A percentile compares a stretch with the other conserved stretches of the same genome.
These are phyloP conservation scores for Margaritispora aquatica DNA, from an alignment of 495 filamentous ascomycete genomes.

Conservation along the genomic window DNA sequence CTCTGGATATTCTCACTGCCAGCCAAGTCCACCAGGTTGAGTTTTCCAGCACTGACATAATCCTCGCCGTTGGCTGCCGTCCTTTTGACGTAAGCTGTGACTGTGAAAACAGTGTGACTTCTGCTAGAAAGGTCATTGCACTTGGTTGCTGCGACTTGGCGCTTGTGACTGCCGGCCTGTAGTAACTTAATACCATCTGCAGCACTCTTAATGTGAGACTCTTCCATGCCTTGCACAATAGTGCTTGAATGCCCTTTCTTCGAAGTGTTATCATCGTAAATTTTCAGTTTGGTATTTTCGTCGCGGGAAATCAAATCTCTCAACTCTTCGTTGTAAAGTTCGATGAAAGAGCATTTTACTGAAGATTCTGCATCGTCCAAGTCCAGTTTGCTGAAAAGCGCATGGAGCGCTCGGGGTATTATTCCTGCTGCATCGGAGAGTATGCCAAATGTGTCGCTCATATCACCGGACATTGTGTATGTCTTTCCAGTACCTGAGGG, in stretches of 20 bases:
- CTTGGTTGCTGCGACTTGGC: conserved; percentile 95
- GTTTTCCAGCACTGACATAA: conserved; percentile 85
- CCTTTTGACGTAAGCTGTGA: conserved; percentile 81
- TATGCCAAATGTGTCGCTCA: conserved; percentile 77
- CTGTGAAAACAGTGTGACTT: conserved; percentile 94
- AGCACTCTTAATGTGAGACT: conserved; percentile 82
- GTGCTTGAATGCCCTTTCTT: conserved; percentile 75
- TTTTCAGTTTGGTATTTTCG: conserved; percentile 82
- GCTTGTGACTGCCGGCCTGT: conserved; percentile 84
- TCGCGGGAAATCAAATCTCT: conserved; percentile 80
- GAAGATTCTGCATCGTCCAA: conserved; percentile 72
- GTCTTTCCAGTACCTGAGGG: conserved; percentile 97
- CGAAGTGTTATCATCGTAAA: conserved; percentile 81
- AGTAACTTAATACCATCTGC: conserved; percentile 79
- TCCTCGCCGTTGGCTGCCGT: conserved; percentile 80
- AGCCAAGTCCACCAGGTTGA: conserved; percentile 93
- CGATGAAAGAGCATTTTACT: conserved; percentile 97
- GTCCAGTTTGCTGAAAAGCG: conserved; percentile 78
- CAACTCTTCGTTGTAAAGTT: conserved; percentile 95
- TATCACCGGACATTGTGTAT: conserved; percentile 98
- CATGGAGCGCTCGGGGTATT: conserved; percentile 81
- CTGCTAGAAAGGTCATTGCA: conserved; percentile 96
- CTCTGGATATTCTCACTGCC: conserved; percentile 97
- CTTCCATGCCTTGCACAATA: conserved; percentile 95
- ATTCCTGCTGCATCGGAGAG: conserved; percentile 90